Percentiles rank a stretch among this genome's conserved stretches.
These are phyloP conservation scores for Purpureocillium lavendulum DNA, from an alignment of 2,329 filamentous ascomycete species.

Conservation along the genomic window DNA sequence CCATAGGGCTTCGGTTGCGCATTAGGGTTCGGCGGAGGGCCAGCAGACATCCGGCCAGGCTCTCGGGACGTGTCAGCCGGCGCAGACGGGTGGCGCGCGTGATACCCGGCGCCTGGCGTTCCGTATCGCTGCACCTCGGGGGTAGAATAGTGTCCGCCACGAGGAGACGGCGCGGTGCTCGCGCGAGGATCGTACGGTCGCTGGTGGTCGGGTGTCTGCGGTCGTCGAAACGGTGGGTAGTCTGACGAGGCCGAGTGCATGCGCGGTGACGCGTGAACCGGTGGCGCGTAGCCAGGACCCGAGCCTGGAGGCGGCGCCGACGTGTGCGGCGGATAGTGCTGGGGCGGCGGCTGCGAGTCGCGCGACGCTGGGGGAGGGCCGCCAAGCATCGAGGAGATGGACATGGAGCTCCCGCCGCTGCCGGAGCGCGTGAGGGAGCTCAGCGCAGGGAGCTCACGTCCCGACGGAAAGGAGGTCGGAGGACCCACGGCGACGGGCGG, in stretches of 20 bases:
- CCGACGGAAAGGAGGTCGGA: slow-evolving; percentile 34
- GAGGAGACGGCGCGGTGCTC: slow-evolving; percentile 37
- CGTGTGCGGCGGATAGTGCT: slow-evolving; percentile 33
- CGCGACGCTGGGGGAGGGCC: slow-evolving; percentile 36
- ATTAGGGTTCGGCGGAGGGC: slow-evolving; percentile 38
- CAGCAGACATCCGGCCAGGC: slow-evolving; percentile 25
- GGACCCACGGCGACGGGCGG: slow-evolving; percentile 34
- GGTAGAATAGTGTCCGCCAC: slow-evolving; percentile 42
- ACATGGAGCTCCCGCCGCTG: slow-evolving; percentile 46
- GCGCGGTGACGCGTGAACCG: slow-evolving; percentile 47
- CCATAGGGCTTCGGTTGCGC: slow-evolving; percentile 44
- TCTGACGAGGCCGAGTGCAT: slow-evolving; percentile 49
- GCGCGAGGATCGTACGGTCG: slow-evolving; percentile 43
- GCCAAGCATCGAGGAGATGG: slow-evolving; percentile 52
- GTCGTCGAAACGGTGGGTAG: slow-evolving; percentile 55
- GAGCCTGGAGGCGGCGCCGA: slow-evolving; percentile 26
- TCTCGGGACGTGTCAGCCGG: slow-evolving; percentile 36
- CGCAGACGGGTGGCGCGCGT: slow-evolving; percentile 39
- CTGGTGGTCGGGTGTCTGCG: slow-evolving; percentile 65
- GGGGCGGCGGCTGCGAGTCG: slow-evolving; percentile 29
- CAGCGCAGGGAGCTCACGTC: slow-evolving; percentile 46
- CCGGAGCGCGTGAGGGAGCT: slow-evolving; percentile 38
- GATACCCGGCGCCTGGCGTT: slow-evolving; percentile 46
- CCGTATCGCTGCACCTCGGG: slow-evolving; percentile 51
- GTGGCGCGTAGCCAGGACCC: slow-evolving; percentile 35